Base-by-base conservation (phyloP, 202 grass and related monocot species). In the Hordeum pubiflorum region DNA sequence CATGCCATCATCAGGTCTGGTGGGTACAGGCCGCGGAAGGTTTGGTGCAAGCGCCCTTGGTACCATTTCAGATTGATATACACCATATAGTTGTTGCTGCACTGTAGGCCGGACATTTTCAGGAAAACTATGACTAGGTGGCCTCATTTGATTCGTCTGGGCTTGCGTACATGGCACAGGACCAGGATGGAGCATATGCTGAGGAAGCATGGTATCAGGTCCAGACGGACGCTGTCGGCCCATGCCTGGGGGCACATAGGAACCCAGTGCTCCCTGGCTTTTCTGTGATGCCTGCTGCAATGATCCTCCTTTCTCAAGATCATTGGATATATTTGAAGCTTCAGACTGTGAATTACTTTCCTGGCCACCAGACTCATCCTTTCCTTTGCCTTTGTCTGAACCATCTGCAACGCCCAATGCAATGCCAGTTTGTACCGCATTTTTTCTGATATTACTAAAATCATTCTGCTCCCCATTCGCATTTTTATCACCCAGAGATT, bases 41-140 rank as follows among this genome's bases (percentile, higher is more conserved):
- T 81, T 75, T 7, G 79, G 84, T 60, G 83, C 91, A 70, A 74
- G 77, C n/a, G 4, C 62, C 48, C 84, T 82, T 73, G 70, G 61
- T 85, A 73, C 58, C 41, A 78, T 83, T 62, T 88, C 94, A 74
- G 81, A 79, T 76, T 81, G 69, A 87, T 81, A 75, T 55, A 76
- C 43, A 79, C 70, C 82, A 80, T 79, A 74, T 69, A 78, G 78
- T 78, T 82, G 87, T 69, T 84, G 86, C 66, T 86, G 86, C 66
- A 66, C 60, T 26, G 74, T 72, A 81, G 82, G 79, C 17, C 31
- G 72, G 69, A 43, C 50, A 80, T 84, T 87, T 75, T 94, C 89
- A 66, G 82, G 73, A 23, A 87, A 80, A 79, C 27, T 79, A 67
- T 85, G 82, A 26, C 68, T 78, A 79, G 65, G 84, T 69, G 58